These are phyloP conservation scores for Verticillium nonalfalfae DNA, from an alignment of 2,329 filamentous ascomycete species.

Conservation along the genomic window DNA sequence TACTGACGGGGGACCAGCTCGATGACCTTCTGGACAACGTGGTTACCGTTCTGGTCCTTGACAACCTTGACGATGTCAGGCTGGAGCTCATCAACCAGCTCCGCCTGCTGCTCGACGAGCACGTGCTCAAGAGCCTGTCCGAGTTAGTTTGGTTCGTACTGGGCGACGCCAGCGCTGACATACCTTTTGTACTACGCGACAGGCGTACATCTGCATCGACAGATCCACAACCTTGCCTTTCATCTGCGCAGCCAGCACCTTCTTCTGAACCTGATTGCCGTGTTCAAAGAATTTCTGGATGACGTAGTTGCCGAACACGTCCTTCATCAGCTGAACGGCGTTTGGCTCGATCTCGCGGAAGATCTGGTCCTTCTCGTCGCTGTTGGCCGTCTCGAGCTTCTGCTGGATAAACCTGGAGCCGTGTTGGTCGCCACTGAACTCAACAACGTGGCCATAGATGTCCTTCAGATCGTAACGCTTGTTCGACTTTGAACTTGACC, in stretches of 20 bases:
- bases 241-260: constrained; percentile 78
- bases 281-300: constrained; percentile 98
- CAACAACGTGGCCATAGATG: constrained; percentile 80
- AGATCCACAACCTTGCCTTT: constrained; percentile 74
- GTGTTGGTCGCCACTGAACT: constrained; percentile 93
- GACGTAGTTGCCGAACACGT: constrained; percentile 97
- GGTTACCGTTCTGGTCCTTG: constrained; percentile 87
- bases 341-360: constrained; percentile 85
- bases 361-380: constrained; percentile 87
- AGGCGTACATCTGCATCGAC: constrained; percentile 86
- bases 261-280: constrained; percentile 90
- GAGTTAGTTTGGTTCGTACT: background rate
- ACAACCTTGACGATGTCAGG: constrained; percentile 70
- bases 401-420: constrained; percentile 93
- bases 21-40: constrained; percentile 93
- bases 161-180: constrained; percentile 16
- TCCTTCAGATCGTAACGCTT: constrained; percentile 78
- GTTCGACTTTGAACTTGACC: constrained; percentile 64
- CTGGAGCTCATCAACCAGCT: constrained; percentile 77
- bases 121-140: constrained; percentile 78
- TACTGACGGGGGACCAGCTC: constrained; percentile 71
- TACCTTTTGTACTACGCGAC: constrained; percentile 92
- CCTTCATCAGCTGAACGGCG: constrained; percentile 82
- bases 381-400: constrained; percentile 87
- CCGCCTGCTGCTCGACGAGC: constrained; percentile 83